These are phyloP conservation scores for Cetradonia linearis DNA, from an alignment of 495 filamentous ascomycete genomes.

Conservation along the genomic window DNA sequence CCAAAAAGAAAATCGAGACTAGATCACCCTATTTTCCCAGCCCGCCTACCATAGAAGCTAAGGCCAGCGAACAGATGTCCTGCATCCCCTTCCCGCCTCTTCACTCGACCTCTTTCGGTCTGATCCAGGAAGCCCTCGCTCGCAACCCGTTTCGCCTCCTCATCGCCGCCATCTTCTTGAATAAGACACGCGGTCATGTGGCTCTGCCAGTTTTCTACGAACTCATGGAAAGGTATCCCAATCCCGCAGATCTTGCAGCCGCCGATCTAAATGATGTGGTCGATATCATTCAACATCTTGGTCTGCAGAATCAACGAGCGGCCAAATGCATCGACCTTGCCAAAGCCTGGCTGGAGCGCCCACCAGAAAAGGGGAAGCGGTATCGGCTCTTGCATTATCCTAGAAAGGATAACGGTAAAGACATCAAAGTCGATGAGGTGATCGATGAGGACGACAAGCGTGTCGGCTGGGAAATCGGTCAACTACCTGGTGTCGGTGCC, in stretches of 20 bases:
- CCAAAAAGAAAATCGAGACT: slow-evolving; percentile 4
- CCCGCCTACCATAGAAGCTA: slow-evolving; percentile 13
- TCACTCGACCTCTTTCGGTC: slow-evolving; percentile 51
- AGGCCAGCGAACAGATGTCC: slow-evolving; percentile 42
- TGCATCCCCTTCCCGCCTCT: slow-evolving; percentile 65
- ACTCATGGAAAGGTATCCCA: slow-evolving; percentile 60
- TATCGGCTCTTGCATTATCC: slow-evolving; percentile 67
- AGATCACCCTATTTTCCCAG: slow-evolving; percentile 37
- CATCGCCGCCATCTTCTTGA: slow-evolving; percentile 72
- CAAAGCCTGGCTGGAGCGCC: slow-evolving; percentile 53
- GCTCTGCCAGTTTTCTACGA: slow-evolving; percentile 67
- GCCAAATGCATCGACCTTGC: slow-evolving; percentile 57
- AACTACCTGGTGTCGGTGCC: slow-evolving; percentile 69
- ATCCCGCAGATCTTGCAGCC: slow-evolving; percentile 49
- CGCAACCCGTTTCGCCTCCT: slow-evolving; percentile 61
- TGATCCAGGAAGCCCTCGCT: slow-evolving; percentile 74
- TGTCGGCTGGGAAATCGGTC: slow-evolving; percentile 73
- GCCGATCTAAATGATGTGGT: slow-evolving; percentile 50
- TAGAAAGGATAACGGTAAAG: slow-evolving; percentile 39
- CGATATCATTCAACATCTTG: slow-evolving; percentile 58
- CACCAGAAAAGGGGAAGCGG: slow-evolving; percentile 48
- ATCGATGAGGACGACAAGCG: slow-evolving; percentile 33
- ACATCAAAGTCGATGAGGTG: slow-evolving; percentile 42
- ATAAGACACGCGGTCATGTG: slow-evolving; percentile 61
- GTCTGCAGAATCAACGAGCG: slow-evolving; percentile 58